A percentile compares a stretch with the other conserved stretches of the same genome.
Conservation (phyloP, 768 basidiomycete species). For the Tulasnella sp. region DNA sequence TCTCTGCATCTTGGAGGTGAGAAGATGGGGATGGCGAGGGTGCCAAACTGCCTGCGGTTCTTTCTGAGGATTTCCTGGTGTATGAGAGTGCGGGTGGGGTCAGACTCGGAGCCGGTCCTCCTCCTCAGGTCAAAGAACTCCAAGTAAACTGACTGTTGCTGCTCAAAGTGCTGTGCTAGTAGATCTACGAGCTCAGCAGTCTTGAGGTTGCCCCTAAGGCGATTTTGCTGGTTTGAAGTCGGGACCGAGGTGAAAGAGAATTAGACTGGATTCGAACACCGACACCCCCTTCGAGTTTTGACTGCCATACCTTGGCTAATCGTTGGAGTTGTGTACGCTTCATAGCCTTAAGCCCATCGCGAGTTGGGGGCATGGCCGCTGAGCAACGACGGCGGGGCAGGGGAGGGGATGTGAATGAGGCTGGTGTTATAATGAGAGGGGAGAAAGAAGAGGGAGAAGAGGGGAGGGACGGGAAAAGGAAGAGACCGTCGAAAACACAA, state of each 20-base stretch:
- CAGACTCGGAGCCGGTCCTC: not conserved
- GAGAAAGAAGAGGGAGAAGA: not conserved
- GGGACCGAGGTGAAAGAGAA: not conserved
- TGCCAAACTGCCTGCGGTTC: conserved; percentile 5
- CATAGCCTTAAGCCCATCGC: conserved; percentile 15
- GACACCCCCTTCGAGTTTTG: not conserved
- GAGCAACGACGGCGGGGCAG: not conserved
- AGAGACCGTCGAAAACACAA: conserved; percentile 1
- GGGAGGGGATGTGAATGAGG: not conserved
- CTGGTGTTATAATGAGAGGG: not conserved
- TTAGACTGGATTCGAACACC: conserved; percentile 13
- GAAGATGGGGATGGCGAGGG: not conserved
- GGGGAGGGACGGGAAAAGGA: not conserved
- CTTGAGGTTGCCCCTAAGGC: conserved; percentile 18
- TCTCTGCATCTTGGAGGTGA: conserved; percentile 7
- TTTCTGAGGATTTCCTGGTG: conserved; percentile 8
- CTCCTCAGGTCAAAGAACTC: not conserved
- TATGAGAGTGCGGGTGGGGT: not conserved
- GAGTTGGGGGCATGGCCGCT: conserved; percentile 11
- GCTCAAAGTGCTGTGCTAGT: conserved; percentile 11
- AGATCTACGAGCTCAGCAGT: conserved; percentile 15
- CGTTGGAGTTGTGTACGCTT: conserved; percentile 14
- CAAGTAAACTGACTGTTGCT: conserved; percentile 4
- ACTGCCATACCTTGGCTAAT: conserved; percentile 7
- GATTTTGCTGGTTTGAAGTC: conserved; percentile 6